Evolutionary conservation across 352 stramenopile genomes (phyloP), one percentile per base, ranked within the genome.

Genomic region (Globisporangium cystogenes): DNA sequence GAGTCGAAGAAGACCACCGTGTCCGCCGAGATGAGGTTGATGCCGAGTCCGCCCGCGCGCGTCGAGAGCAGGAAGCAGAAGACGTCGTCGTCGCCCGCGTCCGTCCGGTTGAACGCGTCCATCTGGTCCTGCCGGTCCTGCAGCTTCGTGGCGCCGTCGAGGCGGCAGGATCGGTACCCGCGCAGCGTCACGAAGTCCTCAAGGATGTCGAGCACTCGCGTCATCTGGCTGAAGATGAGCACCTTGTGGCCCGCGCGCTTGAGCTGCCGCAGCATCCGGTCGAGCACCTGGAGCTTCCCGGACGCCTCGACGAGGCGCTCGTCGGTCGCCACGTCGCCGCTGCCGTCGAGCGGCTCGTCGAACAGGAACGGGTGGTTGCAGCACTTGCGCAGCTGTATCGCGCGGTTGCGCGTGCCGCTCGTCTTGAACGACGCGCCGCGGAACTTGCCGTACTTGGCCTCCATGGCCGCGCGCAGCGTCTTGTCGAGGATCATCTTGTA

Each of bases 21-120:
- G 70, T 99, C 97, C 18, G 97, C 98, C 16, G 96, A 99, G 66
- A 98, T 96, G 57, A 99, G 74, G 68, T 99, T 99, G 66, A 99
- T 99, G 55, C 96, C 96, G n/a, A 99, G 78, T 48, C 96, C 96
- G 57, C 96, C 97, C 20, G 93, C 95, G 23, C 95, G 83, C 18
- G 97, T 99, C n/a, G 90, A 98, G 46, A 99, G 81, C 35, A 99
- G 64, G 57, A 99, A 99, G 31, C 99, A 64, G 63, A 99, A 99
- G 74, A n/a, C n/a, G n/a, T n/a, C n/a, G n/a, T n/a, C n/a, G n/a
- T 98, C 98, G 27, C 82, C 89, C 44, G 92, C 98, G 59, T 98
- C 88, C 4, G 87, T 87, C 16, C 76, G 78, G 74, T 99, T 99
- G 81, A 98, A 99, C 67, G 88, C 79, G 33, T 95, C 84, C 53